These are phyloP conservation scores for Penicillium capsulatum DNA, from an alignment of 2,329 filamentous ascomycete genomes.

Conservation along the genomic window DNA sequence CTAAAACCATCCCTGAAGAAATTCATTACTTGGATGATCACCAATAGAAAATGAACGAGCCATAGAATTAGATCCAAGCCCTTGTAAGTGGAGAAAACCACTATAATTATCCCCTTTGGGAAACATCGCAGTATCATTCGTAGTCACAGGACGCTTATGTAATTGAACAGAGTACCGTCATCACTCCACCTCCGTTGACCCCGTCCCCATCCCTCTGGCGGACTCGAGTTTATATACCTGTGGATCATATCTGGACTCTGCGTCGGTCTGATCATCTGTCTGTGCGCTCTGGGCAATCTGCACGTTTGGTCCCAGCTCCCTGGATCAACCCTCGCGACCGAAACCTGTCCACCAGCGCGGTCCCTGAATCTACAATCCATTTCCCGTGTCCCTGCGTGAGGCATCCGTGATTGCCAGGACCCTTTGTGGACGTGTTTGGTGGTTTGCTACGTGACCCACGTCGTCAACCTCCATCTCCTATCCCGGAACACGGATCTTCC, in stretches of 20 bases:
- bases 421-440: no score
- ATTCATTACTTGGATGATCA: no score
- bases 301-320: constrained; percentile 8
- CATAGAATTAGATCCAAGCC: no score
- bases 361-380: neutral
- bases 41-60: no score
- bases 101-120: no score
- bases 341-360: constrained; percentile 4
- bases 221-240: neutral
- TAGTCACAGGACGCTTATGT: constrained; percentile 10
- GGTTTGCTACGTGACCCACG: no score
- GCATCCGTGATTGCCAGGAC: neutral
- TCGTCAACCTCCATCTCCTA: no score
- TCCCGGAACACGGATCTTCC: no score
- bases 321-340: constrained; percentile 13
- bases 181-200: constrained; percentile 16
- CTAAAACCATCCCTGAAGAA: no score
- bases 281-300: constrained; percentile 3
- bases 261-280: constrained; percentile 1
- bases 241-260: neutral
- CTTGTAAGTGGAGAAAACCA: no score
- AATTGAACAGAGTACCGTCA: constrained; percentile 16
- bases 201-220: constrained; percentile 9
- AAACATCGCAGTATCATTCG: no score
- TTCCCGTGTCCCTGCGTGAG: no score